Evolutionary conservation across 2,329 filamentous ascomycete genomes (phyloP).

Genomic region (Clonostachys rhizophaga): DNA sequence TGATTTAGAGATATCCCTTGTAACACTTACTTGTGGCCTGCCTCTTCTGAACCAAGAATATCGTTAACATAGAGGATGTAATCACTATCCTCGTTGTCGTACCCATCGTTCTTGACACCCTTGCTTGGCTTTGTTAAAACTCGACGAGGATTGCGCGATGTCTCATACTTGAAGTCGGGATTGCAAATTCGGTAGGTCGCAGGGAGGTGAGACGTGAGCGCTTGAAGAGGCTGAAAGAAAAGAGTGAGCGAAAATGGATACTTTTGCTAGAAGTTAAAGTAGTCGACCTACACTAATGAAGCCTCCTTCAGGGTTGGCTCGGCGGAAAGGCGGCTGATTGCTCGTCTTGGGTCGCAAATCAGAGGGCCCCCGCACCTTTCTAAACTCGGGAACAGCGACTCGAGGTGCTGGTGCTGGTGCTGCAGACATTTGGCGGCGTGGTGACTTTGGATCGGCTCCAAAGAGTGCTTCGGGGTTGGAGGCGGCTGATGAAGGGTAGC

Average conservation of each 20-base stretch:
- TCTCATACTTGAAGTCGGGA: constrained; percentile 97
- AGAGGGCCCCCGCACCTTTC: constrained; percentile 64
- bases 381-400: constrained; percentile 82
- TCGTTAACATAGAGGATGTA: constrained; percentile 99
- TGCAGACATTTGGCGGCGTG: constrained; percentile 46
- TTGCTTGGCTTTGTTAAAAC: constrained; percentile 98
- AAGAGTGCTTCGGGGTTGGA: constrained; percentile 67
- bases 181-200: constrained; percentile 98
- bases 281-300: constrained; percentile 80
- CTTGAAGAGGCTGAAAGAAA: constrained; percentile 74
- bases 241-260: constrained; percentile 6
- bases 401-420: constrained; percentile 39
- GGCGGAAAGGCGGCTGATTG: constrained; percentile 80
- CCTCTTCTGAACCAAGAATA: constrained; percentile 95
- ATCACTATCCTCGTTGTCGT: constrained; percentile 98
- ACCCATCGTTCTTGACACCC: constrained; percentile 96
- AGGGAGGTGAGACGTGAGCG: constrained; percentile 86
- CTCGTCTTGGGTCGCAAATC: constrained; percentile 84
- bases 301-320: constrained; percentile 93
- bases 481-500: constrained; percentile 69
- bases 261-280: neutral
- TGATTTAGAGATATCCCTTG: neutral
- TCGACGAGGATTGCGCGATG: constrained; percentile 89
- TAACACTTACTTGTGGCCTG: constrained; percentile 79
- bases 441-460: constrained; percentile 51